phyloP scores from a whole-genome alignment of 352 stramenopile genomes.

The Pythium rhizo-oryzae region DNA sequence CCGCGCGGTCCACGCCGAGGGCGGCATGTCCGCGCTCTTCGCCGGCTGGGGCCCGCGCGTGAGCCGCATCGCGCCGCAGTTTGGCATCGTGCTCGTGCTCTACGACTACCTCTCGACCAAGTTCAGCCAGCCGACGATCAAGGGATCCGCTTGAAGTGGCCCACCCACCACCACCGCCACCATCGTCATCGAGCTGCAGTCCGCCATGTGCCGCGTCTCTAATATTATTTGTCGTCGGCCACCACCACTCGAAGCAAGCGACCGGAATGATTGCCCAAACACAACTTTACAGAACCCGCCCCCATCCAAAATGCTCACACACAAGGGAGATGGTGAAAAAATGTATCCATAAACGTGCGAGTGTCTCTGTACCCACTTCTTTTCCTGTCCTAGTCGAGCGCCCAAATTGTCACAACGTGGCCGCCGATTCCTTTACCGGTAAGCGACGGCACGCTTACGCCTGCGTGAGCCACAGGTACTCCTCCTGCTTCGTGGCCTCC shows the following conservation, averaged over 20 bases:
- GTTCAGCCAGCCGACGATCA: slow-evolving; percentile 33
- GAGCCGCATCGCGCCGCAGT: slow-evolving; percentile 76
- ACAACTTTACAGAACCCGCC: not conserved
- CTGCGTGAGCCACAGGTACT: slow-evolving; percentile 52
- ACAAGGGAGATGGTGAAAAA: not conserved
- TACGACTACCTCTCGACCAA: slow-evolving; percentile 82
- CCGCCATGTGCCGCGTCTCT: slow-evolving; percentile 1
- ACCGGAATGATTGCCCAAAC: slow-evolving; percentile 1
- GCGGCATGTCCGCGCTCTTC: slow-evolving; percentile 60
- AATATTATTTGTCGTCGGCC: slow-evolving; percentile 9
- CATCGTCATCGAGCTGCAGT: not conserved
- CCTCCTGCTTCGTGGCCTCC: slow-evolving; percentile 35
- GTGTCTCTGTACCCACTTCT: not conserved
- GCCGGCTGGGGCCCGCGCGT: slow-evolving; percentile 72
- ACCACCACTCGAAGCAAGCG: not conserved
- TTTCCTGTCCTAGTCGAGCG: not conserved
- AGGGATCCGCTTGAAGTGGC: not conserved
- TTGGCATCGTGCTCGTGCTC: slow-evolving; percentile 79
- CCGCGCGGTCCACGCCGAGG: slow-evolving; percentile 51
- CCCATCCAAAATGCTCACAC: not conserved
- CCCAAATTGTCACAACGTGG: not conserved
- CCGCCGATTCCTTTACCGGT: too few species aligned
- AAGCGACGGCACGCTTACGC: slow-evolving; percentile 5
- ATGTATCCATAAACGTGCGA: slow-evolving; percentile 12
- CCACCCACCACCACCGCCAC: too few species aligned